Conservation (phyloP, 176 grass and related monocot species). For the Juncus effusus region DNA sequence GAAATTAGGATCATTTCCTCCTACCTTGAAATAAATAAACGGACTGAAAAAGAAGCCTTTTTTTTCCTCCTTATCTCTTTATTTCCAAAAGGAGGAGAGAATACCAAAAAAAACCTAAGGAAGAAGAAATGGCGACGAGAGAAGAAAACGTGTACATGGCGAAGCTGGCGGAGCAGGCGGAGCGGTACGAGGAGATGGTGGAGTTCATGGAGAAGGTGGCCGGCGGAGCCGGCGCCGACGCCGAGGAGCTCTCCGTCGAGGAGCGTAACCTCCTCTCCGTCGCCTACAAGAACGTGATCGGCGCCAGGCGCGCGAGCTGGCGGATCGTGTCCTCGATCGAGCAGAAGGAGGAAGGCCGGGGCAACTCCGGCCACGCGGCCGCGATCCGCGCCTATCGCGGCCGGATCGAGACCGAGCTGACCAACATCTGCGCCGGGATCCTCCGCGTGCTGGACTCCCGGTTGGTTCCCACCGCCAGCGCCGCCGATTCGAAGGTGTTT, state of each 20-base stretch:
- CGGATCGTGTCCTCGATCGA: conserved; percentile 98
- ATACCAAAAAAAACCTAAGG: background rate
- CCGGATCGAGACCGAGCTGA: conserved; percentile 81
- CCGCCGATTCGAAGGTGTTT: conserved; percentile 82
- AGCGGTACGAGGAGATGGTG: conserved; percentile 99
- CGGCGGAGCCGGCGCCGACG: conserved; percentile 22
- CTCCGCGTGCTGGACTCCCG: conserved; percentile 66
- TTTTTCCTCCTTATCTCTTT: no score
- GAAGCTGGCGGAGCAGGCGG: conserved; percentile 95
- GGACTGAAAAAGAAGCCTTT: no score
- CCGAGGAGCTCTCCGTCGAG: conserved; percentile 75
- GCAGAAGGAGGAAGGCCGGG: conserved; percentile 90
- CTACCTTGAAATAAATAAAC: no score
- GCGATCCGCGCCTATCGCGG: conserved; percentile 58
- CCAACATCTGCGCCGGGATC: conserved; percentile 79
- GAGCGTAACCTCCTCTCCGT: conserved; percentile 97
- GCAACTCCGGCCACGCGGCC: conserved; percentile 47
- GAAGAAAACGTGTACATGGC: conserved; percentile 96
- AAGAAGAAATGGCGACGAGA: conserved; percentile 28
- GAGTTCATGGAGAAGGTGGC: conserved; percentile 99
- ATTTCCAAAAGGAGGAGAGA: no score
- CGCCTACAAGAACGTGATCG: conserved; percentile 99
- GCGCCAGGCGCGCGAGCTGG: conserved; percentile 82
- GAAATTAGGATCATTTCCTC: no score
- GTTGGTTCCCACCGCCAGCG: conserved; percentile 53